Conservation (phyloP, 2,329 filamentous ascomycete genomes). For the Aphanocladium album region DNA sequence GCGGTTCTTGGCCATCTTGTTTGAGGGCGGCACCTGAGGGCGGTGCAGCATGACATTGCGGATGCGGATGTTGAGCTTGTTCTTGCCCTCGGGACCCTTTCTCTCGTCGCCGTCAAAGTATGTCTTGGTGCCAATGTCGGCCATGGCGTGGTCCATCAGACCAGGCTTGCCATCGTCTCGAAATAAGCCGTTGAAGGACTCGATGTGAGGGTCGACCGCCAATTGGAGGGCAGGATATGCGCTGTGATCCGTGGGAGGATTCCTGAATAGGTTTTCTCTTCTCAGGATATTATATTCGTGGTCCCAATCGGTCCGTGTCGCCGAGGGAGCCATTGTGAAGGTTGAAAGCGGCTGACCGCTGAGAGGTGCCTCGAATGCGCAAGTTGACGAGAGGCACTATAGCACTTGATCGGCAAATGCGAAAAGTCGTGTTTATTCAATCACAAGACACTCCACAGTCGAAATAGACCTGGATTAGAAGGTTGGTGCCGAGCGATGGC, state of each 20-base stretch:
- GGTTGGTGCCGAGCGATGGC: neutral
- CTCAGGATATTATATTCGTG: conserved; percentile 80
- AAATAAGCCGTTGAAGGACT: conserved; percentile 93
- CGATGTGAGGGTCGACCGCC: conserved; percentile 86
- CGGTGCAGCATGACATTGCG: conserved; percentile 80
- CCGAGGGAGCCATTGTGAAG: conserved; percentile 47
- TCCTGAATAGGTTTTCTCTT: conserved; percentile 81
- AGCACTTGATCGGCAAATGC: neutral
- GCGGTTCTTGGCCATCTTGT: conserved; percentile 79
- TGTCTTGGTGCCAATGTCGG: conserved; percentile 84
- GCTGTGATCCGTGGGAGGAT: conserved; percentile 80
- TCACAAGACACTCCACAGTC: neutral
- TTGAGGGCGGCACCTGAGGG: conserved; percentile 69
- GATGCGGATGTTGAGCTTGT: conserved; percentile 72
- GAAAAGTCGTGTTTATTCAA: neutral
- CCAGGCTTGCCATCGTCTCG: conserved; percentile 56
- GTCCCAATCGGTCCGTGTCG: conserved; percentile 70
- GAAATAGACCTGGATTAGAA: neutral
- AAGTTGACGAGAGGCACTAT: neutral
- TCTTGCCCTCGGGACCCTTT: conserved; percentile 55
- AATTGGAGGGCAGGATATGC: conserved; percentile 82
- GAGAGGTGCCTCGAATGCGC: neutral
- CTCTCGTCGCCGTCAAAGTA: conserved; percentile 78
- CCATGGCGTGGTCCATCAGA: conserved; percentile 66
- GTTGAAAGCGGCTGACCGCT: neutral